phyloP scores from a whole-genome alignment of 495 filamentous ascomycete genomes.

The Hypoxylon lenormandii region DNA sequence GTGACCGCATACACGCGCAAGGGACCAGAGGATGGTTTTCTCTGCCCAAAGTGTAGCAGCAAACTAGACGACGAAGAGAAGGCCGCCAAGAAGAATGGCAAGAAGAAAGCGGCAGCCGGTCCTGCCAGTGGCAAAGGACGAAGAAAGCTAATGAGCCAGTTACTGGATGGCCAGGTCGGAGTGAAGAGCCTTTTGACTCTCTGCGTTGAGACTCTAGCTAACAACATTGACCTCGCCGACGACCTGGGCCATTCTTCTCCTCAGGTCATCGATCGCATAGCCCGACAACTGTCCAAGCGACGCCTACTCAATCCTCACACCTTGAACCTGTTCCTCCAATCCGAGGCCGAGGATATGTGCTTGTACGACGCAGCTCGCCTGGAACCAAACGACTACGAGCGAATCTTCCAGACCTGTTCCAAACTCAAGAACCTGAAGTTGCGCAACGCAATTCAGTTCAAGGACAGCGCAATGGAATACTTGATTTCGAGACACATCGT shows the following conservation, averaged over 20 bases:
- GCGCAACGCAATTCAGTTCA: slow-evolving; percentile 86
- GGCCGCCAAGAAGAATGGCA: slow-evolving; percentile 68
- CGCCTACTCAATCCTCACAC: slow-evolving; percentile 77
- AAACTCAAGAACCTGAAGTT: slow-evolving; percentile 75
- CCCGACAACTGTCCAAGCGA: slow-evolving; percentile 82
- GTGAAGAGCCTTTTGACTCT: slow-evolving; percentile 78
- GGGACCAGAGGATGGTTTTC: slow-evolving; percentile 82
- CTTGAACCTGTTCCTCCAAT: slow-evolving; percentile 80
- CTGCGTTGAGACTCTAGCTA: slow-evolving; percentile 85
- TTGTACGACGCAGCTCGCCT: slow-evolving; percentile 86
- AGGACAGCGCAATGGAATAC: slow-evolving; percentile 82
- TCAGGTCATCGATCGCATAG: slow-evolving; percentile 75
- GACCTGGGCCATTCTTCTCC: slow-evolving; percentile 83
- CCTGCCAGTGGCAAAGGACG: slow-evolving; percentile 61
- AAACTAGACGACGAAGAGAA: slow-evolving; percentile 74
- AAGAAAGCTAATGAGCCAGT: slow-evolving; percentile 78
- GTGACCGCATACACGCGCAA: slow-evolving; percentile 89
- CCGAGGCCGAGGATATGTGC: slow-evolving; percentile 71
- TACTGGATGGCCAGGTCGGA: slow-evolving; percentile 81
- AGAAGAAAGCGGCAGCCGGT: slow-evolving; percentile 54
- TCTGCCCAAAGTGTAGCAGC: slow-evolving; percentile 88
- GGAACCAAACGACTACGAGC: slow-evolving; percentile 76
- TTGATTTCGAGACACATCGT: slow-evolving; percentile 74
- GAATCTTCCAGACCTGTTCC: slow-evolving; percentile 81
- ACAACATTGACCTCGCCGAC: slow-evolving; percentile 83